Evolutionary conservation across 1,284 basidiomycete genomes (phyloP).

Genomic region (Microstroma glucosiphilum): DNA sequence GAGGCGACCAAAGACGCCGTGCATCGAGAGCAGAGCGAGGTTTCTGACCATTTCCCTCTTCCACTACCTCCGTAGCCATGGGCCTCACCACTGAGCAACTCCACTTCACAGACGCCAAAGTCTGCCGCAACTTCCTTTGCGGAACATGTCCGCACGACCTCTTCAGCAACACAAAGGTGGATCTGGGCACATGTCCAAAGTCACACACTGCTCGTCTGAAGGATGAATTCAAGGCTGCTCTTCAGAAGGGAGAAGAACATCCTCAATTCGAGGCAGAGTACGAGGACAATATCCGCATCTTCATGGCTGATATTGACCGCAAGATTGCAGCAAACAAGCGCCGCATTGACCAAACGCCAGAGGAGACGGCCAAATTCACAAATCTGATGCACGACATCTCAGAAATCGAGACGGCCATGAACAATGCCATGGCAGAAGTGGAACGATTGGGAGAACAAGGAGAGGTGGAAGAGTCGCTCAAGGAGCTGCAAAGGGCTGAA

Average conservation of each 20-base stretch:
- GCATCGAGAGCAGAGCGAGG: slow-evolving; percentile 3
- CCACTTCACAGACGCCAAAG: slow-evolving; percentile 93
- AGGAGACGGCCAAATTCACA: slow-evolving; percentile 97
- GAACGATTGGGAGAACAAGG: slow-evolving; percentile 94
- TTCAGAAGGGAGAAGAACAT: slow-evolving; percentile 55
- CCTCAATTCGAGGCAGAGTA: slow-evolving; percentile 56
- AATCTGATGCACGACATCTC: slow-evolving; percentile 99
- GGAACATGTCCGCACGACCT: slow-evolving; percentile 95
- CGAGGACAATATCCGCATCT: slow-evolving; percentile 86
- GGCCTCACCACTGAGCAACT: slow-evolving; percentile 57
- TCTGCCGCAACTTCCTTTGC: slow-evolving; percentile 97
- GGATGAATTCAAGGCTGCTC: slow-evolving; percentile 77
- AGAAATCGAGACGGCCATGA: slow-evolving; percentile 96
- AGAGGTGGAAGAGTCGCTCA: slow-evolving; percentile 96
- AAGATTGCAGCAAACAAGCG: slow-evolving; percentile 88
- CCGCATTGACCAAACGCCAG: slow-evolving; percentile 94
- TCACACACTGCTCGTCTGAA: slow-evolving; percentile 91
- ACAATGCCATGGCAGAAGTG: slow-evolving; percentile 96
- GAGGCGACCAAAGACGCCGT: neutral
- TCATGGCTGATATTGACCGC: slow-evolving; percentile 96
- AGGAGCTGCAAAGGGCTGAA: slow-evolving; percentile 93
- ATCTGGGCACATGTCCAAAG: slow-evolving; percentile 93
- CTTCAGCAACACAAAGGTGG: slow-evolving; percentile 99
- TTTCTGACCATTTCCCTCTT: neutral
- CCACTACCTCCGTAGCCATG: slow-evolving; percentile 31